phyloP scores from a whole-genome alignment of 2,329 filamentous ascomycete species.

The Fusarium heterosporum region DNA sequence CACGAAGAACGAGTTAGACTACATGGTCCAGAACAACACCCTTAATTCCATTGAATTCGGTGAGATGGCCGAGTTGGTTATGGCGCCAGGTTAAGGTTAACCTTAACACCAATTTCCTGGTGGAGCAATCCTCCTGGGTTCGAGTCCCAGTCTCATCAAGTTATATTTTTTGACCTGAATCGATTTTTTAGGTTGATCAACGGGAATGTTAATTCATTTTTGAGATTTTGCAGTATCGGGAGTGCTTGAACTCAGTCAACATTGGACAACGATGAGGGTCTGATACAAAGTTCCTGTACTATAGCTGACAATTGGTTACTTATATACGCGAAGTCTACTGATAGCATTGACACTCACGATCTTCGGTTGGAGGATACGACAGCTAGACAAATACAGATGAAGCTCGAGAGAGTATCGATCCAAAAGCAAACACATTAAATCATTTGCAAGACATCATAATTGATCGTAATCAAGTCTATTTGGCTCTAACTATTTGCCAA shows the following conservation, averaged over 20 bases:
- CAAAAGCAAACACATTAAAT: not conserved
- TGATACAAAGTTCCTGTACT: too few species aligned
- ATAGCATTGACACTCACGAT: too few species aligned
- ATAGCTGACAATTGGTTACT: too few species aligned
- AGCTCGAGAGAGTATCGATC: too few species aligned
- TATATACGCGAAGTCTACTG: too few species aligned
- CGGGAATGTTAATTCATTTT: not conserved
- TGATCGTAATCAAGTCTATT: conserved; percentile 51
- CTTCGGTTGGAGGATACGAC: too few species aligned
- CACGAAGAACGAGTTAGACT: rapidly evolving
- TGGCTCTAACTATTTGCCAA: conserved; percentile 51
- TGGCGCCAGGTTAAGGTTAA: conserved; percentile 53
- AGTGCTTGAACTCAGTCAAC: too few species aligned
- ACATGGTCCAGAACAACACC: rapidly evolving
- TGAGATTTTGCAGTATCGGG: not conserved
- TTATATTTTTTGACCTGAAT: not conserved
- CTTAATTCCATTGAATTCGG: not conserved
- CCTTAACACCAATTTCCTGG: conserved; percentile 49
- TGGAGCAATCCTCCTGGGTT: conserved; percentile 54
- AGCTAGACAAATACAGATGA: too few species aligned
- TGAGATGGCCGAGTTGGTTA: conserved; percentile 54
- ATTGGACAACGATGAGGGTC: too few species aligned
- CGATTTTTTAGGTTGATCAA: not conserved
- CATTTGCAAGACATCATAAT: not conserved
- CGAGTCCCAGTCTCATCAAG: conserved; percentile 52